Evolutionary conservation across 164 flowering plant species (phyloP), one percentile per base, ranked within the genome.

Genomic region (Protea cynaroides): DNA sequence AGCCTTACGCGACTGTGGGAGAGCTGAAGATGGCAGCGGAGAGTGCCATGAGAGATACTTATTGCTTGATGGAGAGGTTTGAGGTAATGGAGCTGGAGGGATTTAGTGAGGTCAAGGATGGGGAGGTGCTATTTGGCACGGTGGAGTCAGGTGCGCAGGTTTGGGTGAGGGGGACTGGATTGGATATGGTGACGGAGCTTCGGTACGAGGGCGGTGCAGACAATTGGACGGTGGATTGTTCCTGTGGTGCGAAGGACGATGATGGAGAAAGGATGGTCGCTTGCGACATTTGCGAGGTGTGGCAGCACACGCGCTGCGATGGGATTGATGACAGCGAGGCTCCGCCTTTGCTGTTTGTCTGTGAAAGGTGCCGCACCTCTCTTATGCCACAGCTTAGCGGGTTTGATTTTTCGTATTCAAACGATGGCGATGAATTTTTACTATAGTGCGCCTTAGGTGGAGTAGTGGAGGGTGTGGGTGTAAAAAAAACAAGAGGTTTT

Each of bases 1-100:
- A 92, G 17, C 71, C 79, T 19, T 78, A 88, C 61, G 76, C 89
- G 4, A 86, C 94, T 0, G 43, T 89, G 8, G 75, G 84, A 4
- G 96, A 93, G 25, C 79, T 90, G 57, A 87, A 80, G 75, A 56
- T 10, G 29, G 87, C 76, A 6, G 80, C 67, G 3, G 83, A 84
- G 74, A 22, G 13, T n/a, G 88, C 90, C 0, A 11, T 90, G 51
- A 78, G 85, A 62, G 98, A 89, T 62, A 90, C 91, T 1, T 90
- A 89, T 57, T 80, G 84, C 34, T 49, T 80, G 0, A 62, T 83
- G 79, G 86, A 83, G 14, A 38, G 55, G 8, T 72, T 84, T 58
- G 70, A 56, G 60, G 92, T 80, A 64, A 75, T 50, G 8, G 89
- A 82, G 53, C 69, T 88, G 14, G 80, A 73, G 14, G 78, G 78